Percentiles rank a stretch among this genome's conserved stretches.
These are phyloP conservation scores for Calonectria fujianensis DNA, from an alignment of 2,329 filamentous ascomycete species.

Conservation along the genomic window DNA sequence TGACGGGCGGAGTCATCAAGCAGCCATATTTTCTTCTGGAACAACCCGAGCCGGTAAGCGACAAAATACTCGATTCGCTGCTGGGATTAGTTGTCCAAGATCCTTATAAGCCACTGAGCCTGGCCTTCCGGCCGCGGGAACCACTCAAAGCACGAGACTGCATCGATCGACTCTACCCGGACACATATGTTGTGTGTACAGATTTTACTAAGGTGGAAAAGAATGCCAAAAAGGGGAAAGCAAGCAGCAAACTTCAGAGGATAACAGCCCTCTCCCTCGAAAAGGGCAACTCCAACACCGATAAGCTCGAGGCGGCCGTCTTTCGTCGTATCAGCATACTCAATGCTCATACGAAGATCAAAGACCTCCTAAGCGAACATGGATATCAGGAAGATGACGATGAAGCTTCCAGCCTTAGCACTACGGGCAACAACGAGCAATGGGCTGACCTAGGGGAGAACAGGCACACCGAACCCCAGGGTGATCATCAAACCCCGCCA, in stretches of 20 bases:
- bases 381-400: background rate
- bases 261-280: background rate
- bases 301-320: background rate
- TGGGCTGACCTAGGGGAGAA: background rate
- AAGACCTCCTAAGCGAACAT: background rate
- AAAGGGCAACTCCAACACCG: background rate
- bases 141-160: background rate
- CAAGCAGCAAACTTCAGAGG: background rate
- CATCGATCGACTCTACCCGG: background rate
- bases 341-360: background rate
- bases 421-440: background rate
- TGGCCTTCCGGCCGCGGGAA: background rate
- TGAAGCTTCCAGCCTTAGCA: background rate
- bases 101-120: background rate
- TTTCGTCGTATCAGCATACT: background rate
- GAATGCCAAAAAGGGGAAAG: background rate
- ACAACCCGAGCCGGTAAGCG: background rate
- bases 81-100: background rate
- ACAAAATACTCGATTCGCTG: background rate
- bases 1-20: background rate
- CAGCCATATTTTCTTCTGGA: background rate
- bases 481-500: background rate
- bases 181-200: background rate
- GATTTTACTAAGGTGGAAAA: background rate
- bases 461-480: background rate